phyloP scores from a whole-genome alignment of 2,329 filamentous ascomycete species.

The Cadophora malorum region DNA sequence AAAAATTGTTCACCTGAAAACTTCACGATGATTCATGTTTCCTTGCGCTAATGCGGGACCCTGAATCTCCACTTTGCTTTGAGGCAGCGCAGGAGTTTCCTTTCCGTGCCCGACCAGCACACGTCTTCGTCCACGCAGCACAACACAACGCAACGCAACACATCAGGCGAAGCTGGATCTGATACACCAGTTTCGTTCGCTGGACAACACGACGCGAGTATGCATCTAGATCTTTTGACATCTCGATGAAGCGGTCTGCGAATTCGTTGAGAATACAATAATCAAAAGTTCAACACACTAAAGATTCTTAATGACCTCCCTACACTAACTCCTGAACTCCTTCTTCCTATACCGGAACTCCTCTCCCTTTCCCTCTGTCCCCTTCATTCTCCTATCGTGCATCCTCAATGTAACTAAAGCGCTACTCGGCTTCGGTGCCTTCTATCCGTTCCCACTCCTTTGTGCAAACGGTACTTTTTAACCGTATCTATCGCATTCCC shows the following conservation, averaged over 20 bases:
- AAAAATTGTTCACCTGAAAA: conserved; percentile 4
- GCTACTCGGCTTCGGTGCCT: conserved; percentile 2
- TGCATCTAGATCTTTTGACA: background rate
- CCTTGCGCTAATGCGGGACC: conserved; percentile 6
- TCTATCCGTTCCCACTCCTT: background rate
- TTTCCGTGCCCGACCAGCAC: conserved; percentile 12
- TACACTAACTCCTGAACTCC: background rate
- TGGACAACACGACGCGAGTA: background rate
- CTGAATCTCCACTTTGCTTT: conserved; percentile 11
- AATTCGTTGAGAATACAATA: background rate
- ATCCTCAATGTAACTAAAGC: background rate
- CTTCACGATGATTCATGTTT: conserved; percentile 14
- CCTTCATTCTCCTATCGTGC: background rate
- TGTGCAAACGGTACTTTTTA: background rate
- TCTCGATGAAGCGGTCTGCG: conserved; percentile 6
- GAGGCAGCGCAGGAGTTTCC: background rate
- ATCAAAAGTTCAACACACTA: background rate
- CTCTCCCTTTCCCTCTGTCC: background rate
- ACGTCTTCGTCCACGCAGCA: background rate
- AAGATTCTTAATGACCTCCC: background rate
- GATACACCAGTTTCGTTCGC: background rate
- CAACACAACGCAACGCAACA: background rate
- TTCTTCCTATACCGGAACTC: background rate
- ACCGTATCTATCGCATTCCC: background rate
- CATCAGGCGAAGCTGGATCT: background rate